Percentiles rank a stretch among this genome's conserved stretches.
Conservation (phyloP, 768 basidiomycete genomes). For the Boletellus sp. region DNA sequence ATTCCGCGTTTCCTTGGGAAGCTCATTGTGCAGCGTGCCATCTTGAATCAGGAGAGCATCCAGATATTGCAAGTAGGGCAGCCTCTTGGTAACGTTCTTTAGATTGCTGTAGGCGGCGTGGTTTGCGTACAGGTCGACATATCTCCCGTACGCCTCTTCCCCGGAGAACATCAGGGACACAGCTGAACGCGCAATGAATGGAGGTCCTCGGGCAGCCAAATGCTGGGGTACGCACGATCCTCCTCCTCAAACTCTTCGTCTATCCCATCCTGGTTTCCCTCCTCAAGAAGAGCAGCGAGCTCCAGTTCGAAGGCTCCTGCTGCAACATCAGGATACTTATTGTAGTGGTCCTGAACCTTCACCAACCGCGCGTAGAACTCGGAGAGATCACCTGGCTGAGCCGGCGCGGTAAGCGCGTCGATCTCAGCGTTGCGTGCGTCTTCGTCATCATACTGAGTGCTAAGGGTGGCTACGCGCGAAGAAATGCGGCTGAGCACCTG, state of each 20-base stretch:
- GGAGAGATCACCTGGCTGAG: constrained; percentile 68
- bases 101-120: constrained; percentile 90
- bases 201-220: constrained; percentile 2
- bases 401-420: constrained; percentile 54
- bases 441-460: constrained; percentile 74
- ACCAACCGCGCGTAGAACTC: constrained; percentile 96
- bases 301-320: constrained; percentile 81
- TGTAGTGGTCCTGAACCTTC: constrained; percentile 95
- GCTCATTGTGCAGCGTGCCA: constrained; percentile 60
- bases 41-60: constrained; percentile 74
- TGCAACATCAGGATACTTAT: constrained; percentile 88
- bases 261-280: constrained; percentile 61
- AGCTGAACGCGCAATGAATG: constrained; percentile 40
- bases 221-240: constrained; percentile 62
- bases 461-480: constrained; percentile 60
- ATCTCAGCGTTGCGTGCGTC: constrained; percentile 68
- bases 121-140: constrained; percentile 86
- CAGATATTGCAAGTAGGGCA: constrained; percentile 91
- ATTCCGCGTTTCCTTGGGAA: constrained; percentile 62
- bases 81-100: constrained; percentile 75
- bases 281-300: constrained; percentile 76
- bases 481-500: constrained; percentile 86
- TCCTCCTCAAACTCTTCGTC: constrained; percentile 76
- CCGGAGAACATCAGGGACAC: constrained; percentile 89
- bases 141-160: constrained; percentile 93